Evolutionary conservation across 202 grass and related monocot genomes (phyloP), one percentile per base, ranked within the genome.

Genomic region (Bolboschoenoplectus hybrid): DNA sequence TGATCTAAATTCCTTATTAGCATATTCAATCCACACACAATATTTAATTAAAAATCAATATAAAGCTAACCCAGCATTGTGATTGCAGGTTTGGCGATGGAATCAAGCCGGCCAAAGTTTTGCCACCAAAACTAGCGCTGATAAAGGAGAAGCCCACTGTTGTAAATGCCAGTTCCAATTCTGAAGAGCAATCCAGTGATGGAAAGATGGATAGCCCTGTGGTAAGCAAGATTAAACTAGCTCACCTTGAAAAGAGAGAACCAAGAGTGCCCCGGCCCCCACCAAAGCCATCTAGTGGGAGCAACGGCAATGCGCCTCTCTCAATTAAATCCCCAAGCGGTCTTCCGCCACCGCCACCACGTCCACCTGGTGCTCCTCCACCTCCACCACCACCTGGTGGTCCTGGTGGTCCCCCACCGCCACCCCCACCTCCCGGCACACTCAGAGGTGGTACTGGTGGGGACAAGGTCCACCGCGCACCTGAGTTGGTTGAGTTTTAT

Each of bases 221-320:
- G 9, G 91, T 95, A 6, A 95, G 91, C 60, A 91, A 94, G 85
- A 88, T 94, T 72, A 93, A 95, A 41, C 89, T 98, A 40, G 89
- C 93, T 5, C 91, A 94, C 71, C 91, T 98, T 82, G 93, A 98
- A 92, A 95, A 92, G 83, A 92, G 93, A 72, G 87, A 85, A 78
- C 90, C 96, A 84, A 94, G 96, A 89, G 90, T 95, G 12, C 90
- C 93, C n/a, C 88, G 91, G 56, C 93, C 96, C 80, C 93, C 96
- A 5, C 96, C 96, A 2, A 87, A 87, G 1, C 10, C 67, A 61
- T 94, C 96, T 12, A 76, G 44, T 41, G 34, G 66, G 9, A 46
- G 67, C 85, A 79, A 81, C 67, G 43, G 64, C 75, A 84, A 84
- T 57, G 66, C 65, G 43, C 46, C 63, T 39, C 26, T 47, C 32